phyloP scores from a whole-genome alignment of 192 early-diverging fungal genomes.

The Backusella australiensis region DNA sequence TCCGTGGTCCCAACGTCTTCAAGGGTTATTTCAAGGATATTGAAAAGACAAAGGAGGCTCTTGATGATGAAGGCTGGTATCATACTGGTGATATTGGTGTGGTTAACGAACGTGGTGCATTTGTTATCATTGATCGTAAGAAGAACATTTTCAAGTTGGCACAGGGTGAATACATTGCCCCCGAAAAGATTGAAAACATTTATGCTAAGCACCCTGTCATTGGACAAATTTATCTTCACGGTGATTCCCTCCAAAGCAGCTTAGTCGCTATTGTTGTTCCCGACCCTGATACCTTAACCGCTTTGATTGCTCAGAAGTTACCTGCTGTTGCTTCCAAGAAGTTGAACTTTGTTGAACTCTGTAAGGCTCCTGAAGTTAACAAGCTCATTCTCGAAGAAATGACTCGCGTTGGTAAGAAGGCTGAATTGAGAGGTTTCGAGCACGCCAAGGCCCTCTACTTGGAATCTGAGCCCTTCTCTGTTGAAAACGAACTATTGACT shows the following conservation, averaged over 20 bases:
- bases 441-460: slow-evolving; percentile 64
- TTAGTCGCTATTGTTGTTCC: slow-evolving; percentile 80
- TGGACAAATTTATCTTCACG: slow-evolving; percentile 75
- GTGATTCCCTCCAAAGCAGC: slow-evolving; percentile 69
- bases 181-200: slow-evolving; percentile 81
- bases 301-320: slow-evolving; percentile 43
- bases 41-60: slow-evolving; percentile 69
- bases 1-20: slow-evolving; percentile 76
- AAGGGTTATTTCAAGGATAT: slow-evolving; percentile 76
- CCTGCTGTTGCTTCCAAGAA: slow-evolving; percentile 37
- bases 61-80: slow-evolving; percentile 86
- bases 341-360: slow-evolving; percentile 51
- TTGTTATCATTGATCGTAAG: slow-evolving; percentile 81
- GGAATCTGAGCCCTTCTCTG: slow-evolving; percentile 62
- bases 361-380: slow-evolving; percentile 49
- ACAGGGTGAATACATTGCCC: slow-evolving; percentile 73
- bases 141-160: slow-evolving; percentile 74
- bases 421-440: slow-evolving; percentile 68
- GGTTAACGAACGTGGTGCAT: slow-evolving; percentile 60
- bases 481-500: slow-evolving; percentile 74
- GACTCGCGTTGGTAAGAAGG: slow-evolving; percentile 49
- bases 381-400: slow-evolving; percentile 51
- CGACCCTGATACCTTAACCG: slow-evolving; percentile 53
- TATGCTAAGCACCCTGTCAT: slow-evolving; percentile 58
- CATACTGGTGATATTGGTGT: slow-evolving; percentile 84